Evolutionary conservation across 768 basidiomycete genomes (phyloP), one percentile per base, ranked within the genome.

Genomic region (Leccinum sublutescens): DNA sequence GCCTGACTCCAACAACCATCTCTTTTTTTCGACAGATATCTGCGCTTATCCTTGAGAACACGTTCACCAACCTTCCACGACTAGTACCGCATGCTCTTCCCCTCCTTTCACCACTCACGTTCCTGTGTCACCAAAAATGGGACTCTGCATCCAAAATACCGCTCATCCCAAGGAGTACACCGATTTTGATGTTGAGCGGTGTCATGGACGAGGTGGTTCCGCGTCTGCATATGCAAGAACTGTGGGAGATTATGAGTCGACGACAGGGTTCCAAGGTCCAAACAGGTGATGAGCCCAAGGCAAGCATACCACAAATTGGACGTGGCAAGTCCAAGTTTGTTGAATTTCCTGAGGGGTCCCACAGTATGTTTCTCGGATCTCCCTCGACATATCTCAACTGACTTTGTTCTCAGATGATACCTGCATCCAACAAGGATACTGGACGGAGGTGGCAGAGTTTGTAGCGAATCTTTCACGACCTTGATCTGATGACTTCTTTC

Each of bases 31-130:
- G 3, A 27, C 62, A 93, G 89, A 85, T 96, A 57, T 58, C 77
- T 17, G 95, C 88, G 1, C 79, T 97, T 15, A 83, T 98, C 57
- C 80, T 98, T 58, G 95, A 98, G 77, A 98, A 97, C 71, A 96
- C 95, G 0, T 97, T 97, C 73, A 84, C 89, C 34, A 93, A 89
- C 45, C 82, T 98, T 29, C 88, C 88, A 5, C 82, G 80, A 53
- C 83, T 96, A 15, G 84, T 97, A n/a, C 95, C 93, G 0, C 78
- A 85, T 60, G 84, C 88, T 15, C 76, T 97, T 34, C 95, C 95
- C 6, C 70, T 83, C 33, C 80, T 95, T 31, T 78, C 82, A 0
- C 88, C 87, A 3, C 79, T 94, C 67, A 77, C 91, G 19, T 89
- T 89, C 73, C 82, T 95, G 12, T 89, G 92, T 64, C 87, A 93